Evolutionary conservation across 2,329 filamentous ascomycete species (phyloP).

Genomic region (Knufia petricola): DNA sequence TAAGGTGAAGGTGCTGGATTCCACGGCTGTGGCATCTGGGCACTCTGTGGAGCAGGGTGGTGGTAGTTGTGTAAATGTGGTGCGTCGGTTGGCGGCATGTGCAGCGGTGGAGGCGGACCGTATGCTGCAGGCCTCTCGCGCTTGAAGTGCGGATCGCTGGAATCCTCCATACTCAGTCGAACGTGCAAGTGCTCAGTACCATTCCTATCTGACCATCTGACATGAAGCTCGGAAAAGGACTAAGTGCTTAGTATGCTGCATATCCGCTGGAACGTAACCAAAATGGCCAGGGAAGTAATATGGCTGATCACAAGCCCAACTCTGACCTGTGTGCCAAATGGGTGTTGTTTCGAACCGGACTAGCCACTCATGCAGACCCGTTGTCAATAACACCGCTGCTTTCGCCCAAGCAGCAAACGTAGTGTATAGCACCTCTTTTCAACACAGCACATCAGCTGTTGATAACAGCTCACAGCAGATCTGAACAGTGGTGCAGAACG

Average conservation of each 20-base stretch:
- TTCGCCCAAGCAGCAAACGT: not conserved
- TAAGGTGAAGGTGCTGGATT: conserved; percentile 21
- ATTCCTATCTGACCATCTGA: conserved; percentile 4
- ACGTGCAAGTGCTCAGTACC: not conserved
- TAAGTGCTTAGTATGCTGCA: not conserved
- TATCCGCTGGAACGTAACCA: not conserved
- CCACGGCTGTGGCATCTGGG: conserved; percentile 19
- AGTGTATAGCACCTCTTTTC: conserved; percentile 1
- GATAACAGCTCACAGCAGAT: not conserved
- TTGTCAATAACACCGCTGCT: not conserved
- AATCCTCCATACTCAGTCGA: conserved; percentile 17
- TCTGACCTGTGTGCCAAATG: not conserved
- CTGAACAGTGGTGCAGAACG: not conserved
- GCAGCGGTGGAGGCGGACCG: conserved; percentile 16
- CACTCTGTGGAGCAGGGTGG: conserved; percentile 12
- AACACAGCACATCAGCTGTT: not conserved
- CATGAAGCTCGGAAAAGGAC: not conserved
- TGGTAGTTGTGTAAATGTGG: conserved; percentile 22
- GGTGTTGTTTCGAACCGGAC: not conserved
- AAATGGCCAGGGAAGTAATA: not conserved
- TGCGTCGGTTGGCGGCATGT: conserved; percentile 23
- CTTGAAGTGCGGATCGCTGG: conserved; percentile 20
- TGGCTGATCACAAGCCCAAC: not conserved
- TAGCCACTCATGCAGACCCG: not conserved
- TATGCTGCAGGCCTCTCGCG: conserved; percentile 19